Percentiles rank a stretch among this genome's conserved stretches.
Evolutionary conservation across 768 basidiomycete species (phyloP).

Genomic region (Exsudoporus frostii): DNA sequence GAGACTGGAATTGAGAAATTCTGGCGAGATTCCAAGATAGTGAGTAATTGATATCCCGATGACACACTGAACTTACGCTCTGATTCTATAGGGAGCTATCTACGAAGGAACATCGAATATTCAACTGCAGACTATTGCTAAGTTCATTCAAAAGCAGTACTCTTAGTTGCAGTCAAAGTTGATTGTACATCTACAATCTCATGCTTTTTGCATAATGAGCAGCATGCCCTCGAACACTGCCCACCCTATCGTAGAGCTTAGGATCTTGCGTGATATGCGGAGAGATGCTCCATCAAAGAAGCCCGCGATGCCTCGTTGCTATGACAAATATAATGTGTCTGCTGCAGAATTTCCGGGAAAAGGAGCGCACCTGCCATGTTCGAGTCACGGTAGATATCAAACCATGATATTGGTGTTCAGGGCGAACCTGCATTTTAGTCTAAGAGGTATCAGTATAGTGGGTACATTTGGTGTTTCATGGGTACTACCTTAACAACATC

Average conservation of each 20-base stretch:
- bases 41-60: constrained; percentile 38
- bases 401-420: constrained; percentile 70
- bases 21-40: constrained; percentile 96
- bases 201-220: constrained; percentile 47
- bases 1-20: constrained; percentile 96
- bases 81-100: constrained; percentile 65
- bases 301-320: constrained; percentile 79
- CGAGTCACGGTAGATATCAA: constrained; percentile 60
- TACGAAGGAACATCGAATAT: constrained; percentile 99
- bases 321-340: constrained; percentile 1
- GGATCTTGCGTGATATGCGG: constrained; percentile 79
- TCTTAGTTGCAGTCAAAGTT: constrained; percentile 38
- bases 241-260: constrained; percentile 91
- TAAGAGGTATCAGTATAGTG: constrained; percentile 27
- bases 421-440: constrained; percentile 93
- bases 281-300: constrained; percentile 87
- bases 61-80: constrained; percentile 1
- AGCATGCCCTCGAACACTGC: constrained; percentile 81
- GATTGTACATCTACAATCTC: constrained; percentile 1
- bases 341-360: not conserved
- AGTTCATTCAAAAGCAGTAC: constrained; percentile 83
- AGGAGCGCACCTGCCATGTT: constrained; percentile 60
- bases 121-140: constrained; percentile 94
- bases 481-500: constrained; percentile 91
- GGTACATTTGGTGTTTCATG: not conserved